Conservation (phyloP, 2,329 filamentous ascomycete genomes). For the Alternaria solani region DNA sequence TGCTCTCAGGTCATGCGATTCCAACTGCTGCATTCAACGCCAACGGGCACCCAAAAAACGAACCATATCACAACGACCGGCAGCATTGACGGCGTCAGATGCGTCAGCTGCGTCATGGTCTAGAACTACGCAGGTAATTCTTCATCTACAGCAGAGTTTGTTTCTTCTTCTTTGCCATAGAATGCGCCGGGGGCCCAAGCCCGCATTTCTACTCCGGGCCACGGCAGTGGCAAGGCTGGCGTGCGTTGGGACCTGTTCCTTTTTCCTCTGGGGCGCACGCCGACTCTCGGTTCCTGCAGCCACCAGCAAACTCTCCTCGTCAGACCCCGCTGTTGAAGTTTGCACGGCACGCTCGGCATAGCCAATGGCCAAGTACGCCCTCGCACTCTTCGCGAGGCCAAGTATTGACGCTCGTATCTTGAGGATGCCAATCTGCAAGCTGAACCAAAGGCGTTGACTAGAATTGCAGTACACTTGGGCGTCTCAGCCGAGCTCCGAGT, state of each 20-base stretch:
- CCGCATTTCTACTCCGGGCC: background rate
- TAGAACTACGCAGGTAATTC: background rate
- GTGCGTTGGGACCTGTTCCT: background rate
- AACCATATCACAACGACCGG: background rate
- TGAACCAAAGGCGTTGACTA: constrained; percentile 5
- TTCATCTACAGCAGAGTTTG: background rate
- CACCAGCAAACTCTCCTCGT: constrained; percentile 8
- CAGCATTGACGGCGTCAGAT: background rate
- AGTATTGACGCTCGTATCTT: constrained; percentile 27
- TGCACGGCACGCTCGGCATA: constrained; percentile 9
- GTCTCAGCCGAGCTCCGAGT: constrained; percentile 18
- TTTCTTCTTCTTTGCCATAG: background rate
- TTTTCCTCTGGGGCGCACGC: constrained; percentile 5
- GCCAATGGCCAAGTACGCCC: constrained; percentile 8
- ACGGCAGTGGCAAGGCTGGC: background rate
- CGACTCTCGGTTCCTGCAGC: constrained; percentile 10
- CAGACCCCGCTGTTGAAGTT: constrained; percentile 3
- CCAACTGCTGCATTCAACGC: background rate
- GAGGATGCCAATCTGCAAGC: constrained; percentile 9
- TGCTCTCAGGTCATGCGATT: background rate
- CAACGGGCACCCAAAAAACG: background rate
- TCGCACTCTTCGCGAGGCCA: constrained; percentile 16
- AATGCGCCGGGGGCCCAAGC: background rate
- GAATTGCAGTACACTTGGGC: constrained; percentile 6
- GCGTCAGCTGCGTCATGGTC: background rate